These are phyloP conservation scores for Laetiporus sulphureus DNA, from an alignment of 1,284 basidiomycete species.

Conservation along the genomic window DNA sequence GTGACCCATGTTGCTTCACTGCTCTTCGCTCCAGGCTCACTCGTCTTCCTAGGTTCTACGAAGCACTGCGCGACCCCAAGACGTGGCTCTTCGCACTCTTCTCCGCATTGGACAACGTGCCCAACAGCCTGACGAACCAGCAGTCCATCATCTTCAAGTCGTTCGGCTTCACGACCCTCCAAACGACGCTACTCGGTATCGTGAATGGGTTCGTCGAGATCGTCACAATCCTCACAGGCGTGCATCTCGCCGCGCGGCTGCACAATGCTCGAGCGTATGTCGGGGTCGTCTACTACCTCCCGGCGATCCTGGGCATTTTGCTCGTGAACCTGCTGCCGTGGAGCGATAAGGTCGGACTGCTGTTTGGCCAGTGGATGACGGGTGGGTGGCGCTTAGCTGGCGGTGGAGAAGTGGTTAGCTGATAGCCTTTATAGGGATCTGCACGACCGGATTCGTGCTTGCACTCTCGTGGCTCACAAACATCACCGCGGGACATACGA, in stretches of 20 bases:
- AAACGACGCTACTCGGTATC: conserved; percentile 66
- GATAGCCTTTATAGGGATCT: too few relatives aligned
- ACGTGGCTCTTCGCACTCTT: conserved; percentile 67
- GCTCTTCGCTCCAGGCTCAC: too few relatives aligned
- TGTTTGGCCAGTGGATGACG: conserved; percentile 56
- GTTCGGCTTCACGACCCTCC: conserved; percentile 57
- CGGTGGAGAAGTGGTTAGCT: too few relatives aligned
- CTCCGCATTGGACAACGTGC: conserved; percentile 55
- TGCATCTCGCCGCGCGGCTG: conserved; percentile 49
- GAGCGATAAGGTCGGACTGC: conserved; percentile 53
- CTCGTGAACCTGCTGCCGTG: conserved; percentile 61
- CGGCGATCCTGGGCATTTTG: conserved; percentile 52
- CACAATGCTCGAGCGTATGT: conserved; percentile 57
- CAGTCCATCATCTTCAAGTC: conserved; percentile 60
- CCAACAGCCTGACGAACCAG: conserved; percentile 70
- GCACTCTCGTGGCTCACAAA: conserved; percentile 58
- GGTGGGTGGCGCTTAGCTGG: conserved; percentile 34
- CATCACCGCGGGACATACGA: conserved; percentile 72
- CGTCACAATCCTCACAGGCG: conserved; percentile 53
- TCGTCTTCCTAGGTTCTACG: too few relatives aligned
- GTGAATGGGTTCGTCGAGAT: conserved; percentile 67
- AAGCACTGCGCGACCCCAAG: conserved; percentile 62
- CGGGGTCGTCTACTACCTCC: conserved; percentile 54
- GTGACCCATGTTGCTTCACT: too few relatives aligned
- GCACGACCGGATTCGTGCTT: background rate